Conservation (phyloP, 1,284 basidiomycete genomes). For the Austropuccinia psidii region DNA sequence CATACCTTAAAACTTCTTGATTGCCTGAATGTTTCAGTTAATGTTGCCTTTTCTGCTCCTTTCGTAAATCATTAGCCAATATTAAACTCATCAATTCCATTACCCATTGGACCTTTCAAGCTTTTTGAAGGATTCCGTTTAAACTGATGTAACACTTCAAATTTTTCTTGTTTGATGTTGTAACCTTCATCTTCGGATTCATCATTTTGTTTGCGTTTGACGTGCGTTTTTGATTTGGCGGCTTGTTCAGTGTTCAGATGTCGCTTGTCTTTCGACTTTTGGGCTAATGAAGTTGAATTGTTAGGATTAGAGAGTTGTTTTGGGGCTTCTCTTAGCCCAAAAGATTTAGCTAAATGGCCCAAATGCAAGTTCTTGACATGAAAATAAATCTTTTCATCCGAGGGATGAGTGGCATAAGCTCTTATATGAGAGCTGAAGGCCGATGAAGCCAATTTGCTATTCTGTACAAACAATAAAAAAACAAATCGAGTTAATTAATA, state of each 20-base stretch:
- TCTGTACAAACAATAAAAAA: constrained; percentile 52
- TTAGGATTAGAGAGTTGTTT: constrained; percentile 59
- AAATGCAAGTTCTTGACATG: constrained; percentile 87
- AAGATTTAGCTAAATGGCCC: constrained; percentile 93
- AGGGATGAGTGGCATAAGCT: constrained; percentile 94
- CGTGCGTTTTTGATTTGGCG: too few relatives aligned
- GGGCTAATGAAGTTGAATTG: too few relatives aligned
- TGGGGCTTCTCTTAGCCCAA: constrained; percentile 88
- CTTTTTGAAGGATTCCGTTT: constrained; percentile 12
- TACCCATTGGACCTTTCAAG: constrained; percentile 5
- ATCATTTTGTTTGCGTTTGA: not conserved
- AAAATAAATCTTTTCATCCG: constrained; percentile 90
- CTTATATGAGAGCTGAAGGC: constrained; percentile 89
- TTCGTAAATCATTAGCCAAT: constrained; percentile 14
- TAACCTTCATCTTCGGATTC: not conserved
- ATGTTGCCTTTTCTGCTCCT: too few relatives aligned
- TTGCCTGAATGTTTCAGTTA: too few relatives aligned
- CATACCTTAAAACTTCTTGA: too few relatives aligned
- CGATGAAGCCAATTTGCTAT: constrained; percentile 66
- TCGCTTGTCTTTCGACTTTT: not conserved
- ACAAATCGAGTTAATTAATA: not conserved
- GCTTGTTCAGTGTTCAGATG: not conserved
- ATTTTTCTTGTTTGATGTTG: too few relatives aligned
- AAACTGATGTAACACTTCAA: constrained; percentile 6
- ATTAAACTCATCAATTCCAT: constrained; percentile 31